phyloP scores from a whole-genome alignment of 2,329 filamentous ascomycete species.

The Trichoderma semiorbis region DNA sequence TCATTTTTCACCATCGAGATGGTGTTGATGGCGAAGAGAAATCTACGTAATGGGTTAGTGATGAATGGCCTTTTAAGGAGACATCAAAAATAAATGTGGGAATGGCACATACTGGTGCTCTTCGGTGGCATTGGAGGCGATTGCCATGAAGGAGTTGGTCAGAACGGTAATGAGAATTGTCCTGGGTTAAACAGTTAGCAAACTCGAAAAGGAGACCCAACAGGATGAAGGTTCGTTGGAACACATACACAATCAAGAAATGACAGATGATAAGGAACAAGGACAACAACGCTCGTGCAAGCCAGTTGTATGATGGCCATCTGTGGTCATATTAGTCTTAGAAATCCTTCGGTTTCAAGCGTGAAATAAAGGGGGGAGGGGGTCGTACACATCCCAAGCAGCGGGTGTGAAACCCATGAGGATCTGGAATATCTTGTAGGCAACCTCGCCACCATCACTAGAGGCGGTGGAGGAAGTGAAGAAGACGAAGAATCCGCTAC shows the following conservation, averaged over 20 bases:
- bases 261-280: constrained; percentile 92
- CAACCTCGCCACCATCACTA: constrained; percentile 69
- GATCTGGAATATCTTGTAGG: constrained; percentile 89
- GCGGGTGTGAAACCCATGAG: constrained; percentile 95
- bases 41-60: constrained; percentile 42
- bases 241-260: constrained; percentile 74
- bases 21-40: constrained; percentile 92
- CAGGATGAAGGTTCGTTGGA: not conserved
- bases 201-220: not conserved
- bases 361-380: not conserved
- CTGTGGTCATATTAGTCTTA: constrained; percentile 29
- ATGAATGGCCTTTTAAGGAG: no score
- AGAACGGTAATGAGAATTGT: constrained; percentile 95
- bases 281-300: constrained; percentile 73
- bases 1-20: constrained; percentile 99
- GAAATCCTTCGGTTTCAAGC: not conserved
- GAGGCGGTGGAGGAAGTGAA: constrained; percentile 77
- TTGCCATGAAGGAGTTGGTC: constrained; percentile 93
- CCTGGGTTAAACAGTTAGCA: constrained; percentile 30
- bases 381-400: constrained; percentile 76
- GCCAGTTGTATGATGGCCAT: constrained; percentile 70
- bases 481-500: constrained; percentile 93
- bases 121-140: constrained; percentile 88
- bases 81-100: rapidly evolving
- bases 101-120: constrained; percentile 64